Percentiles rank a stretch among this genome's conserved stretches.
Evolutionary conservation across 1,284 basidiomycete genomes (phyloP).

Genomic region (Veloporphyrellus conicus): DNA sequence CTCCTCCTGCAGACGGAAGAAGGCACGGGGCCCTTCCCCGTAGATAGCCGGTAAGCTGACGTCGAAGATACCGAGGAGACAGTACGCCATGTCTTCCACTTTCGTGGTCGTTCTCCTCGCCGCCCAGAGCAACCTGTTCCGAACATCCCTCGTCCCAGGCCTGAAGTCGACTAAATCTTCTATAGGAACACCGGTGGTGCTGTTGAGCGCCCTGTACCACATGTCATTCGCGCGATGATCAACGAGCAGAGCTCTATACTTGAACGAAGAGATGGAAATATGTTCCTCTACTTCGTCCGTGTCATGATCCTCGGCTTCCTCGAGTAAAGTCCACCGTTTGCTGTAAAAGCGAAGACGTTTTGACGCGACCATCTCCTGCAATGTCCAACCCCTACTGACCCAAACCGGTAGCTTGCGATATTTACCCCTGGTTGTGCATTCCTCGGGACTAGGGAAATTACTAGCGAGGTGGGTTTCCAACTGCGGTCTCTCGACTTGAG

Average conservation of each 20-base stretch:
- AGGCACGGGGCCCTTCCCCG: conserved; percentile 26
- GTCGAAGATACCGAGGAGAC: conserved; percentile 28
- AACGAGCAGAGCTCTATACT: conserved; percentile 18
- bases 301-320: conserved; percentile 19
- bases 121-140: conserved; percentile 21
- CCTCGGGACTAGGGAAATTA: conserved; percentile 5
- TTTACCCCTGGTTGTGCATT: not conserved
- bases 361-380: conserved; percentile 27
- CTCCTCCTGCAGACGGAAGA: conserved; percentile 29
- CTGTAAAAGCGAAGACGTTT: conserved; percentile 28
- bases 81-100: conserved; percentile 27
- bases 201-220: conserved; percentile 11
- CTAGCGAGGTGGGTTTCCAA: conserved; percentile 11
- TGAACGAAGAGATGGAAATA: conserved; percentile 18
- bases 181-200: conserved; percentile 12
- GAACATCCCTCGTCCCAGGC: conserved; percentile 16
- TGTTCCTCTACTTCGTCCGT: conserved; percentile 14
- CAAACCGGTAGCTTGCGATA: conserved; percentile 14
- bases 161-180: conserved; percentile 15
- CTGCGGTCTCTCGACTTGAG: conserved; percentile 18
- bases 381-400: conserved; percentile 29
- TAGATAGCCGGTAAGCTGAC: conserved; percentile 21
- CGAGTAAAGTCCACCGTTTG: conserved; percentile 22
- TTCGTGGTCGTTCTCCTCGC: conserved; percentile 23
- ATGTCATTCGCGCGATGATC: conserved; percentile 16